Evolutionary conservation across 768 basidiomycete species (phyloP), one percentile per base, ranked within the genome.

Genomic region (Xanthoconium stramineum): DNA sequence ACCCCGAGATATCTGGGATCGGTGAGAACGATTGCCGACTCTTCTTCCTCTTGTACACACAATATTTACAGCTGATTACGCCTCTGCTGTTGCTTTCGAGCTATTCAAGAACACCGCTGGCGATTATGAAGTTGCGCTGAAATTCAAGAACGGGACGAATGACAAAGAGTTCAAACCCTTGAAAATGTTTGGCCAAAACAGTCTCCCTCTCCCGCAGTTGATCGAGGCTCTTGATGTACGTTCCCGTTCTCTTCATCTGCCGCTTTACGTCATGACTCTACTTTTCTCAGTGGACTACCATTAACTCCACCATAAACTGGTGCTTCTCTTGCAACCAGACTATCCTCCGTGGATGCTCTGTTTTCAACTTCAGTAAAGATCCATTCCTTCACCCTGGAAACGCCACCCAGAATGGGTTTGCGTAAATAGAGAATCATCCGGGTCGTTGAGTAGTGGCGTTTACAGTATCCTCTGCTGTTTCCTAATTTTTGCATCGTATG

Each of bases 101-200:
- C 79, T 92, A 57, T 72, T 65, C 37, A 78, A 83, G 50, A 80
- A 83, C 28, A 77, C 79, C 51, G 78, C 83, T n/a, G 86, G 86
- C 33, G 83, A 90, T 52, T 77, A 83, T 59, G 79, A 84, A 45
- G 86, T 92, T 64, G 83, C 89, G 61, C 77, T 91, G 82, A 85
- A 82, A 71, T 90, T 91, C 80, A 86, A 83, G 79, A 92, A 92
- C 67, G 89, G 89, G 32, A 89, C 90, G 28, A 44, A 52, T 10
- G 66, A 77, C 52, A 72, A 74, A 17, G 74, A 72, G 58, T 87
- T 88, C 76, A 69, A 77, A 53, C 80, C 83, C 43, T 68, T 90
- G 64, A 80, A 87, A 61, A 84, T 87, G 73, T 91, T 89, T 64
- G 86, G 83, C 47, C 57, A 63, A 35, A 37, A 69, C 33, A 71